phyloP scores from a whole-genome alignment of 768 basidiomycete genomes.

The Phanerochaete sordida region DNA sequence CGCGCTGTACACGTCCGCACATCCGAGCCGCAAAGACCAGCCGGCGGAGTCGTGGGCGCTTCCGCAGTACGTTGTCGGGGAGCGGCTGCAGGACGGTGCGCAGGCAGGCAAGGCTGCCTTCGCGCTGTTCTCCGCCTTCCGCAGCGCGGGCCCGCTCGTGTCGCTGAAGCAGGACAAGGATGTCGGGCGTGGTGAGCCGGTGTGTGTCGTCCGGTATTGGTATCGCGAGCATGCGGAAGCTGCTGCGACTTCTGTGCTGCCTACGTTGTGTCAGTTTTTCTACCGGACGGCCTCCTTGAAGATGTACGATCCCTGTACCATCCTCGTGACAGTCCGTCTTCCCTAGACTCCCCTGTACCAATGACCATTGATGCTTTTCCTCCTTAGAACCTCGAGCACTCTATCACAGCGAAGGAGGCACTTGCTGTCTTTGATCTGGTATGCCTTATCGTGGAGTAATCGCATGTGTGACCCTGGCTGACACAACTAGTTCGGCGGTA shows the following conservation, averaged over 20 bases:
- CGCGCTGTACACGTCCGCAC: neutral
- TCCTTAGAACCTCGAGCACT: too few relatives aligned
- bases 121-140: neutral
- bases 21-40: neutral
- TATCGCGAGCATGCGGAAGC: neutral
- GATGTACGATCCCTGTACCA: neutral
- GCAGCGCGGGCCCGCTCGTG: neutral
- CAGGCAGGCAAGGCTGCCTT: neutral
- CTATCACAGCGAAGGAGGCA: too few relatives aligned
- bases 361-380: too few relatives aligned
- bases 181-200: neutral
- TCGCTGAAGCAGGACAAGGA: neutral
- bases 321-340: neutral
- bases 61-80: neutral
- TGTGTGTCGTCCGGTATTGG: conserved; percentile 1
- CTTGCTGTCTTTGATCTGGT: too few relatives aligned
- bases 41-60: neutral
- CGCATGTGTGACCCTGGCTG: too few relatives aligned
- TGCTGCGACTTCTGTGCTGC: too few relatives aligned
- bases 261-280: too few relatives aligned
- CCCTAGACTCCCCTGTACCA: too few relatives aligned
- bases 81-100: too few relatives aligned
- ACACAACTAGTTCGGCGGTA: too few relatives aligned
- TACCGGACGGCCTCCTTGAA: neutral
- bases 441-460: too few relatives aligned